These are phyloP conservation scores for Monosporozyma siamensis DNA, from an alignment of 805 yeast genomes.

Conservation along the genomic window DNA sequence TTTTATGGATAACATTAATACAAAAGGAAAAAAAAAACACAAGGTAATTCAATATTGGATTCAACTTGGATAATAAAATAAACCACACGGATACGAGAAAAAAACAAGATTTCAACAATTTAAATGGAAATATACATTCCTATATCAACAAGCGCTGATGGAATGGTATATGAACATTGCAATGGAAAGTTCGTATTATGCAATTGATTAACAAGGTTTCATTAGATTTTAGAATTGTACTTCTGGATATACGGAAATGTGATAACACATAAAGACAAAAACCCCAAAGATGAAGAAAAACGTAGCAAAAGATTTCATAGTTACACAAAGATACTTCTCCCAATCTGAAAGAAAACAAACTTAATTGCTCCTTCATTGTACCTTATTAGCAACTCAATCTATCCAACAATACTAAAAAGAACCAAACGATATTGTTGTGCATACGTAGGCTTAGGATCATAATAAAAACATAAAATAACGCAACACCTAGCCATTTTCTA, in stretches of 20 bases:
- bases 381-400: not conserved
- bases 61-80: not conserved
- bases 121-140: no score
- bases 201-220: not conserved
- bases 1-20: no score
- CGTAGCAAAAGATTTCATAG: not conserved
- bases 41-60: conserved; percentile 2
- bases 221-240: not conserved
- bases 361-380: conserved; percentile 23
- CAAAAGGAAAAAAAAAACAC: no score
- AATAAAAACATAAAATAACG: no score
- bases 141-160: no score
- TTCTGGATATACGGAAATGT: not conserved
- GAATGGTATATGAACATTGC: no score
- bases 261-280: no score
- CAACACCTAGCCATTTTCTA: no score
- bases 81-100: not conserved
- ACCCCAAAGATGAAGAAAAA: not conserved
- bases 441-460: no score
- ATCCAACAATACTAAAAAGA: not conserved
- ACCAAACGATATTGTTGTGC: not conserved
- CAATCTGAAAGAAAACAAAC: conserved; percentile 20
- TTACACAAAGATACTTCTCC: not conserved
- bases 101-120: not conserved
- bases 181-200: no score